Evolutionary conservation across 2,329 filamentous ascomycete genomes (phyloP).

Genomic region (Fusarium nygamai): DNA sequence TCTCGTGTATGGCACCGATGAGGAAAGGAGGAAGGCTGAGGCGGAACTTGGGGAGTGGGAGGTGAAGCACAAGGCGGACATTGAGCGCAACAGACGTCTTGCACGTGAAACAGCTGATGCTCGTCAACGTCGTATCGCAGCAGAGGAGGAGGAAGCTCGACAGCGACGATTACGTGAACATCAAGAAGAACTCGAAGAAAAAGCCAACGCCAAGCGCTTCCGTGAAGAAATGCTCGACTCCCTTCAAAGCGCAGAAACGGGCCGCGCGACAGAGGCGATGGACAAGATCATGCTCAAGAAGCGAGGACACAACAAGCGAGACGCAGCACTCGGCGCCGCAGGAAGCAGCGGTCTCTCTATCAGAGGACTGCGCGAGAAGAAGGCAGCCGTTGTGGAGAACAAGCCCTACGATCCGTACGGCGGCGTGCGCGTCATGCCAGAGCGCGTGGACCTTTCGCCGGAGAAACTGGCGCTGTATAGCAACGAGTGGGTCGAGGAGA

Average conservation of each 20-base stretch:
- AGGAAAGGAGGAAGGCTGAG: constrained; percentile 63
- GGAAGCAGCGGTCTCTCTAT: constrained; percentile 66
- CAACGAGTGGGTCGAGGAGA: constrained; percentile 76
- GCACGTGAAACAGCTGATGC: constrained; percentile 66
- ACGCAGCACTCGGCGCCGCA: constrained; percentile 49
- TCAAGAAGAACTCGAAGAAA: constrained; percentile 77
- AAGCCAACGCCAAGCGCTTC: constrained; percentile 68
- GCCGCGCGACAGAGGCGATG: constrained; percentile 67
- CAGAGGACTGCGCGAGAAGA: constrained; percentile 78
- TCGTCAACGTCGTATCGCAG: constrained; percentile 64
- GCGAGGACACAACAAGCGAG: constrained; percentile 63
- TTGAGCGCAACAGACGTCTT: constrained; percentile 68
- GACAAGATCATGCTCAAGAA: constrained; percentile 77
- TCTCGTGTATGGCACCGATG: constrained; percentile 76
- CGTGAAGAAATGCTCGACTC: constrained; percentile 76
- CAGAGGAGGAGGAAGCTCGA: constrained; percentile 73
- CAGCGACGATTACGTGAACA: constrained; percentile 68
- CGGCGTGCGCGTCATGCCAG: constrained; percentile 73
- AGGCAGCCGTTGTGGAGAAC: constrained; percentile 61
- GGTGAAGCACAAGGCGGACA: constrained; percentile 74
- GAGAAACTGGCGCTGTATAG: constrained; percentile 71
- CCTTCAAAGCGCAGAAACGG: constrained; percentile 69
- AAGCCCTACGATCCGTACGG: constrained; percentile 90
- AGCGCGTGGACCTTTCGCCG: constrained; percentile 71
- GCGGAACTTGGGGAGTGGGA: constrained; percentile 69